Conservation (phyloP, 2,329 filamentous ascomycete species). For the Dothistroma septosporum region DNA sequence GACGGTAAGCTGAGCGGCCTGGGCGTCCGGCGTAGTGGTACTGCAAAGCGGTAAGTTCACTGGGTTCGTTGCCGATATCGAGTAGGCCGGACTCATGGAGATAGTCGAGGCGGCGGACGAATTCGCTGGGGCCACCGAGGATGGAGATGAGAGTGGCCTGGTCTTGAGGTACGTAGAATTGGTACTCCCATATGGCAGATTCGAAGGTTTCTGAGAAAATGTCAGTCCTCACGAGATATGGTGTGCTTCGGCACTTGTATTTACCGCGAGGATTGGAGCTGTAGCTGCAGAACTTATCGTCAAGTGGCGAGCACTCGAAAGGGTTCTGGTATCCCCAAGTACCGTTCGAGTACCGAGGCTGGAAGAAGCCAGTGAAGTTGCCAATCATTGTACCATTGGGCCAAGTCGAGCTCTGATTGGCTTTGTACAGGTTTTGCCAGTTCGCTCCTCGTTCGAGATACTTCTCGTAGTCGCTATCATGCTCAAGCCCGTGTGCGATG, state of each 20-base stretch:
- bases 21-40: constrained; percentile 43
- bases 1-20: constrained; percentile 22
- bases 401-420: constrained; percentile 49
- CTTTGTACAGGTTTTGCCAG: constrained; percentile 71
- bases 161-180: constrained; percentile 52
- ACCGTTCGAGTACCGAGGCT: constrained; percentile 62
- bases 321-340: constrained; percentile 67
- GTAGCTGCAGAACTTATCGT: constrained; percentile 45
- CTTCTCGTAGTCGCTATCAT: constrained; percentile 49
- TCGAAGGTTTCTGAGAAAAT: constrained; percentile 61
- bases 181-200: constrained; percentile 66
- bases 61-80: constrained; percentile 44
- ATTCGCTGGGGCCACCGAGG: constrained; percentile 38
- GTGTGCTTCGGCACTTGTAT: neutral
- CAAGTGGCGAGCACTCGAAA: constrained; percentile 47
- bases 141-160: constrained; percentile 36
- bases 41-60: constrained; percentile 42
- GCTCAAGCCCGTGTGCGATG: constrained; percentile 57
- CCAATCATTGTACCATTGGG: constrained; percentile 55
- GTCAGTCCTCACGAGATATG: too few relatives aligned
- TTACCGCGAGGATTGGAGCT: constrained; percentile 40
- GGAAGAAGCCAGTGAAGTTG: constrained; percentile 62
- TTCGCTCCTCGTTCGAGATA: constrained; percentile 62
- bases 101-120: constrained; percentile 39
- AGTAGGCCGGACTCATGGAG: constrained; percentile 40